Base-by-base conservation (phyloP, 1,284 basidiomycete genomes). In the Rhodotorula sp. region DNA sequence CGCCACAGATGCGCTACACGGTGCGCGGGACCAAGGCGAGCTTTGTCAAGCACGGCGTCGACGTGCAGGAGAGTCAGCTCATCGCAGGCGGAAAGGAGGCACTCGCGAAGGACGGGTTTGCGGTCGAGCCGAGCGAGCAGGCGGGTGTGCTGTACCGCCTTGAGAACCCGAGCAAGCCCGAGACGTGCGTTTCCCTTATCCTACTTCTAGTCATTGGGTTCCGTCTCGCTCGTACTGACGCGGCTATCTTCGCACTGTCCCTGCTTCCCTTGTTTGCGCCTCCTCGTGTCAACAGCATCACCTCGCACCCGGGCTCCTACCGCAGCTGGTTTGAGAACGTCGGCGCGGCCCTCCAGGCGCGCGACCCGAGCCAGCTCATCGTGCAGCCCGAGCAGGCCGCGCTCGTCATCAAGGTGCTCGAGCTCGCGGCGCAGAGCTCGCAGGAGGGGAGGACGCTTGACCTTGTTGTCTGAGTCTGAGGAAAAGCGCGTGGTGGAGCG, bases 21-120 rank as follows among this genome's bases (percentile, higher is more conserved):
- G 73, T 83, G 66, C 80, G 81, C 66, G 83, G 86, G 89, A 68
- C 59, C 2, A 14, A 59, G n/a, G 92, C 90, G 46, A 86, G 87
- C 4, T 93, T 86, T 80, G 82, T 85, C 72, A 94, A 95, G 81
- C 87, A 85, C 78, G 91, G 91, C 3, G 81, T 92, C 54, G 91
- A 93, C 80, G 83, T 87, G 4, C 91, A 93, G 79, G 92, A 93
- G 81, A 87, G 88, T 16, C 81, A 82, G 73, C 78, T 84, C 52
- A 81, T 74, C 41, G 50, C 76, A 34, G 71, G 54, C 5, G 74
- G 71, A 7, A 62, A 57, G n/a, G 62, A 69, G 7, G 64, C 75
- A 0, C 59, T 89, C 66, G 81, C 85, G 61, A 81, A 83, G 61
- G 78, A 81, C 3, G 79, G 79, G 44, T 89, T 85, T 74, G 88